Evolutionary conservation across 805 yeast genomes (phyloP).

Genomic region (Saccharomycopsis oosterbeekiorum): DNA sequence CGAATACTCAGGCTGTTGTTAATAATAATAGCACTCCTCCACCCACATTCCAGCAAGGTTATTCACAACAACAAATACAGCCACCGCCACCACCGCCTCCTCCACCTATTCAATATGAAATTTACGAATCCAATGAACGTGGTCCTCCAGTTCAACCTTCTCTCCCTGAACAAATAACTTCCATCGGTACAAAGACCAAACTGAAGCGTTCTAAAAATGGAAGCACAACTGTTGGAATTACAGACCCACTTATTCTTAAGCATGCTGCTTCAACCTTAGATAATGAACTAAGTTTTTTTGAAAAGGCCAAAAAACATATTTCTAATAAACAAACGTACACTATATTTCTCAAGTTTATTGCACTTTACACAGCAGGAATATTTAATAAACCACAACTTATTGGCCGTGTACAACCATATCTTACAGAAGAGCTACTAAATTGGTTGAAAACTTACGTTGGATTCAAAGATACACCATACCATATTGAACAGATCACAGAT

Average conservation of each 20-base stretch:
- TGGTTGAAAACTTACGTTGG: constrained; percentile 95
- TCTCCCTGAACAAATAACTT: background rate
- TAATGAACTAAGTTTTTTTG: constrained; percentile 87
- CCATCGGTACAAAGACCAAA: background rate
- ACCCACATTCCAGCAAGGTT: background rate
- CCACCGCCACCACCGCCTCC: background rate
- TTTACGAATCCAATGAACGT: constrained; percentile 1
- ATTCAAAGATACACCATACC: constrained; percentile 72
- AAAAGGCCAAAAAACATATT: constrained; percentile 70
- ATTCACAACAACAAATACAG: background rate
- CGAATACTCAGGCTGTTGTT: background rate
- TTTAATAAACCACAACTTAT: constrained; percentile 76
- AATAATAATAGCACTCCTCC: background rate
- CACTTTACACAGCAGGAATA: constrained; percentile 80
- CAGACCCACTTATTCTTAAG: background rate
- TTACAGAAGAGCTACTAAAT: constrained; percentile 74
- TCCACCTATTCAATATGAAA: background rate
- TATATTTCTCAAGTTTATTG: constrained; percentile 81
- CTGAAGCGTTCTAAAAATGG: background rate
- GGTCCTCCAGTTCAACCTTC: constrained; percentile 1
- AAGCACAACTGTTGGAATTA: background rate
- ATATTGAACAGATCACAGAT: constrained; percentile 75
- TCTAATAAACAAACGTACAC: constrained; percentile 78
- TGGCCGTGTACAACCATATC: constrained; percentile 72
- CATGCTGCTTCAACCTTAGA: constrained; percentile 32